Evolutionary conservation across 768 basidiomycete genomes (phyloP).

Genomic region (Boletus edulis): DNA sequence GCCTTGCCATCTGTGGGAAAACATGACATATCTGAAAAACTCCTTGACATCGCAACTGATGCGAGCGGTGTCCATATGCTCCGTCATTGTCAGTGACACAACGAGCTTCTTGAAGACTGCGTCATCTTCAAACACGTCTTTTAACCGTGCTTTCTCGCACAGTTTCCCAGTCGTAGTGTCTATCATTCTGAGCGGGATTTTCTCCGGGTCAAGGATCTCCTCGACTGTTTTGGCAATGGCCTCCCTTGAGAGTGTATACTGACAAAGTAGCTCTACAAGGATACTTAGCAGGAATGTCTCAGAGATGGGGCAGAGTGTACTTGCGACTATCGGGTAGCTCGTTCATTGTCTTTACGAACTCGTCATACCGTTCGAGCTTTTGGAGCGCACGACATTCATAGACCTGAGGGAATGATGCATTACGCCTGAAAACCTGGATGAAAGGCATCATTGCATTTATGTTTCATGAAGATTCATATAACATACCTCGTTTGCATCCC

Average conservation of each 20-base stretch:
- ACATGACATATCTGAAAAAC: constrained; percentile 11
- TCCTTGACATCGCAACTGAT: constrained; percentile 3
- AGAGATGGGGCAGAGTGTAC: not conserved
- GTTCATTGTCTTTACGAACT: not conserved
- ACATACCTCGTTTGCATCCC: constrained; percentile 6
- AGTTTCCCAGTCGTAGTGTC: constrained; percentile 8
- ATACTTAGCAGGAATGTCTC: not conserved
- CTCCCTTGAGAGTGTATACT: not conserved
- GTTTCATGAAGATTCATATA: not conserved
- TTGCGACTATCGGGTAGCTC: not conserved
- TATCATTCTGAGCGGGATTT: constrained; percentile 8
- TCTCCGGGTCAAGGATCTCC: not conserved
- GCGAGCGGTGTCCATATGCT: not conserved
- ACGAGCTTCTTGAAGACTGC: constrained; percentile 1
- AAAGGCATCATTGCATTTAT: not conserved
- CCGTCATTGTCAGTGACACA: not conserved
- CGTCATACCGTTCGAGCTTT: not conserved
- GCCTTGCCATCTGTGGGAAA: constrained; percentile 15
- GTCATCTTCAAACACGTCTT: not conserved
- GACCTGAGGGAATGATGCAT: not conserved
- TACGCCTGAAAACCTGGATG: not conserved
- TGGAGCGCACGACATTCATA: constrained; percentile 2
- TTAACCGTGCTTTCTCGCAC: not conserved
- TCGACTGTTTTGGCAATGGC: constrained; percentile 1
- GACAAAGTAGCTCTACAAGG: not conserved